Base-by-base conservation (phyloP, 1,284 basidiomycete species). In the Cryptococcus maquisensis region DNA sequence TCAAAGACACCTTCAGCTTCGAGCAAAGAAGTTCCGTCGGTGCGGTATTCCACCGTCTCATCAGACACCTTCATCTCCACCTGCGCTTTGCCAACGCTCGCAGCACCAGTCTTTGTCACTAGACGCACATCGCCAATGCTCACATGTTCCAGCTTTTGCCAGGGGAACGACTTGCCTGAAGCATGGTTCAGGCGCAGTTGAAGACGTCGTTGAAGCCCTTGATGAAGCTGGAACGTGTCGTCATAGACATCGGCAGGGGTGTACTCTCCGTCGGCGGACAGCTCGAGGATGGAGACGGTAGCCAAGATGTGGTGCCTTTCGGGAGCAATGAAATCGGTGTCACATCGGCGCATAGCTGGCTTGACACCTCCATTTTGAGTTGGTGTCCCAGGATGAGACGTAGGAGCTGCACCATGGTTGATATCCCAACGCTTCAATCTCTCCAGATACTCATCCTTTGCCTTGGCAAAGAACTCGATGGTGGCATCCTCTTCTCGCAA, bases 401-500 rank as follows among this genome's bases (percentile, higher is more conserved):
- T 20, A 3, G 56, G 48, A 15, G 53, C 50, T 12, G 44, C 52
- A 59, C 67, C 61, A 60, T 83, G 83, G 53, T 84, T 54, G 68
- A 91, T 87, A 67, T 95, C 92, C 89, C 90, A 96, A 43, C 88
- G 82, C 67, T 94, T 90, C 74, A 96, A 78, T 9, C 90, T 84
- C 61, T 90, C 87, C 54, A 97, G 75, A 73, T 94, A 96, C 13
- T 85, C 87, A 5, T 87, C 82, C 50, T 83, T 85, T 42, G 87
- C 80, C 8, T 85, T 81, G 8, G 89, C 92, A 61, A 92, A 96
- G 72, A 96, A 88, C 67, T 94, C 89, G 66, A 97, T 81, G 0
- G 86, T 85, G 1, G 86, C 89, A 69, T 90, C 90, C 12, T 85
- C 85, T 56, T 83, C 79, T 23, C 83, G 81, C 23, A 95, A 74